Conservation (phyloP, 176 grass and related monocot genomes). For the Oryza nivara region DNA sequence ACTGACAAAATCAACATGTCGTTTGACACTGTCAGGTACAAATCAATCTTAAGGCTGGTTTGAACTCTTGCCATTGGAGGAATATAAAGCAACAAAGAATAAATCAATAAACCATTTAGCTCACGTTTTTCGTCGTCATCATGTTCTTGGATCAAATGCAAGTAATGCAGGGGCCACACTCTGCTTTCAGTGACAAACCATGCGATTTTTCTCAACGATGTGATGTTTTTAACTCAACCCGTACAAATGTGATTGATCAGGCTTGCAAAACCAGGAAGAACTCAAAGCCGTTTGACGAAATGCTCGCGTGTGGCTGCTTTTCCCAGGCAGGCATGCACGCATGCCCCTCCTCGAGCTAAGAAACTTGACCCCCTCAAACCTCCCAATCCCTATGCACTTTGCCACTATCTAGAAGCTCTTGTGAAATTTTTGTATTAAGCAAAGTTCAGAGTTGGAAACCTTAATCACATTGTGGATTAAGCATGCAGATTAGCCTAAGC, state of each 20-base stretch:
- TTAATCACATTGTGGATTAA: neutral
- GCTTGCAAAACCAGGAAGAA: neutral
- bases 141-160: conserved; percentile 14
- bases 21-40: neutral
- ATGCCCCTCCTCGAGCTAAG: conserved; percentile 54
- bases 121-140: conserved; percentile 3
- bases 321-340: neutral
- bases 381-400: neutral
- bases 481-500: neutral
- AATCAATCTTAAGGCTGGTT: neutral
- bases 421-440: neutral
- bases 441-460: neutral
- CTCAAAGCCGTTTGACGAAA: conserved; percentile 40
- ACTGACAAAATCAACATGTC: neutral
- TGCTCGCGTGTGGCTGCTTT: neutral
- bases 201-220: conserved; percentile 12
- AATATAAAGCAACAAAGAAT: neutral
- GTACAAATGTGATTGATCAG: neutral
- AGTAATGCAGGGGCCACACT: conserved; percentile 3
- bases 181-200: conserved; percentile 30
- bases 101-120: neutral
- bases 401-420: neutral
- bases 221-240: conserved; percentile 10
- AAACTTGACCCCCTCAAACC: conserved; percentile 44
- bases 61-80: neutral